phyloP scores from a whole-genome alignment of 2,329 filamentous ascomycete genomes.

The Fusarium musae region DNA sequence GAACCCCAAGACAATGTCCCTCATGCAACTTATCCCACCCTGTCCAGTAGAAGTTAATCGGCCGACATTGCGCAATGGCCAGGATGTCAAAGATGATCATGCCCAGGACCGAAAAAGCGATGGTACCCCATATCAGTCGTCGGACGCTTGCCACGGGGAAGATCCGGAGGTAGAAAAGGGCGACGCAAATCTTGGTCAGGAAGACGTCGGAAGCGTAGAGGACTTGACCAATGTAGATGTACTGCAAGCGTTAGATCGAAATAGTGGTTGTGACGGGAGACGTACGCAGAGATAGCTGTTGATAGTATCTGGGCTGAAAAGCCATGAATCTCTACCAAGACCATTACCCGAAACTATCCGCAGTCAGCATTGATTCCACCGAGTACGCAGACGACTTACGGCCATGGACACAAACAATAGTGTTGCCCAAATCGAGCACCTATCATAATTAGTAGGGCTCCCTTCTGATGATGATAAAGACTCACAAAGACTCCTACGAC shows the following conservation, averaged over 20 bases:
- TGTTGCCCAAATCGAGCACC: not conserved
- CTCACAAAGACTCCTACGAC: not conserved
- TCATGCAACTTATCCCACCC: slow-evolving; percentile 9
- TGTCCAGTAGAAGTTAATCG: slow-evolving; percentile 15
- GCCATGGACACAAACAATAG: not conserved
- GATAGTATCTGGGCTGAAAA: not conserved
- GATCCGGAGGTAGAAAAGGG: slow-evolving; percentile 27
- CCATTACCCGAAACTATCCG: slow-evolving; percentile 1
- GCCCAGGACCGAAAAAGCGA: not conserved
- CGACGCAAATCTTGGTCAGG: slow-evolving; percentile 2
- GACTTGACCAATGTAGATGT: slow-evolving; percentile 6
- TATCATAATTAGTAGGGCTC: not conserved
- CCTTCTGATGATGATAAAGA: accelerated
- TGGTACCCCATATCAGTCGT: slow-evolving; percentile 10
- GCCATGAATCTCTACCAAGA: slow-evolving; percentile 13
- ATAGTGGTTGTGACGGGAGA: accelerated
- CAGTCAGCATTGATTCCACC: not conserved
- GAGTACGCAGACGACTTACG: not conserved
- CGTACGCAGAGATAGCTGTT: not conserved
- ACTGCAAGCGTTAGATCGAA: not conserved
- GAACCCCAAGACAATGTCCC: slow-evolving; percentile 7
- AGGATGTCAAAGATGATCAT: not conserved
- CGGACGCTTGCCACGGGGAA: slow-evolving; percentile 7
- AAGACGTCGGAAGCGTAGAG: slow-evolving; percentile 14
- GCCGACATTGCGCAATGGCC: slow-evolving; percentile 7